These are phyloP conservation scores for Serendipita sp. DNA, from an alignment of 768 basidiomycete genomes.

Conservation along the genomic window DNA sequence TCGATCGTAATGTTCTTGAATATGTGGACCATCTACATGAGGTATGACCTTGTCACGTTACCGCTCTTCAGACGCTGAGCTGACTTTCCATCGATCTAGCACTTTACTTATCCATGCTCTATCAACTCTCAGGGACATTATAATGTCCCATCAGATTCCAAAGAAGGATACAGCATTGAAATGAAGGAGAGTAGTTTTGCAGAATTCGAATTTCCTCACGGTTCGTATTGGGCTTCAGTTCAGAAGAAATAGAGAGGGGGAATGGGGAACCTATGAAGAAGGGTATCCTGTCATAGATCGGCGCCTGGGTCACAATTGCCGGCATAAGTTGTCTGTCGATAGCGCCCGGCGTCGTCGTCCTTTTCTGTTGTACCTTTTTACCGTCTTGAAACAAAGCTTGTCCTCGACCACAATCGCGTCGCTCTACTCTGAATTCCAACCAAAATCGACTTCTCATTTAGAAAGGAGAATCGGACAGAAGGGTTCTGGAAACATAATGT, in stretches of 20 bases:
- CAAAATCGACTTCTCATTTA: background rate
- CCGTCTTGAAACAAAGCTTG: background rate
- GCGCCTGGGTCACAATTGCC: background rate
- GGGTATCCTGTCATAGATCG: no score
- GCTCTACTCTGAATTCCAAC: background rate
- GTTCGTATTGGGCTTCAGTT: conserved; percentile 49
- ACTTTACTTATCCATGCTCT: conserved; percentile 76
- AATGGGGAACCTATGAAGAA: background rate
- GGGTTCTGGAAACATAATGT: background rate
- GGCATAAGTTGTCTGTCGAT: no score
- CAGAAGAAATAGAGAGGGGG: conserved; percentile 5
- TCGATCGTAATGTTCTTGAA: conserved; percentile 90
- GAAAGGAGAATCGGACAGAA: background rate
- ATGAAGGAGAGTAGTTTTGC: conserved; percentile 70
- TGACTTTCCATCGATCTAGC: conserved; percentile 17
- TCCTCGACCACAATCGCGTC: background rate
- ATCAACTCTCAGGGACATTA: conserved; percentile 77
- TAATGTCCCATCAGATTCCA: conserved; percentile 61
- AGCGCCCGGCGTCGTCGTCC: background rate
- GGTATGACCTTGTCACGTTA: background rate
- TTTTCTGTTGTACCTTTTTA: background rate
- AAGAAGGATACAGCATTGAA: conserved; percentile 74
- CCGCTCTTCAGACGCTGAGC: background rate
- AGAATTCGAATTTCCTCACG: conserved; percentile 74
- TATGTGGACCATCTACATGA: conserved; percentile 87